These are phyloP conservation scores for Linnemannia zychae DNA, from an alignment of 192 early-diverging fungal species.

Conservation along the genomic window DNA sequence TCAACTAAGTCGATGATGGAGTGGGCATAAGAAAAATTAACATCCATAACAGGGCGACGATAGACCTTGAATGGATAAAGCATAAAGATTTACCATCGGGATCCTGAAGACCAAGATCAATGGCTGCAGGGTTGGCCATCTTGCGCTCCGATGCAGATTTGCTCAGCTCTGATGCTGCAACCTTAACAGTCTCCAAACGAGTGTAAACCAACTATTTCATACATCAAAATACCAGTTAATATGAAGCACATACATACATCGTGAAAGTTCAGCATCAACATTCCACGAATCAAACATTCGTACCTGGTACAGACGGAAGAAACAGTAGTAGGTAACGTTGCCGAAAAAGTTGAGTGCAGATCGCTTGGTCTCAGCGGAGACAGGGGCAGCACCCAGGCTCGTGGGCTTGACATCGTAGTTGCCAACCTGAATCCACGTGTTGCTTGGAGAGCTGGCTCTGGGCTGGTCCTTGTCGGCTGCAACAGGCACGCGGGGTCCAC, in stretches of 20 bases:
- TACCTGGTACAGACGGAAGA: constrained; percentile 90
- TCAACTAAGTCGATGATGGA: constrained; percentile 18
- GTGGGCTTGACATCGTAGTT: constrained; percentile 58
- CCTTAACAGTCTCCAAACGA: constrained; percentile 84
- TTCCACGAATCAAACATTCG: not conserved
- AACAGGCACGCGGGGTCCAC: constrained; percentile 50
- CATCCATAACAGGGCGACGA: not conserved
- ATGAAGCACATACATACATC: not conserved
- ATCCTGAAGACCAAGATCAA: constrained; percentile 68
- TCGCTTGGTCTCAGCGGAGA: constrained; percentile 42
- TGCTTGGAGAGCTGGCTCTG: constrained; percentile 38
- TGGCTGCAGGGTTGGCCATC: constrained; percentile 71
- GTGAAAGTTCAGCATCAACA: not conserved
- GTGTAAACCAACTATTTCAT: constrained; percentile 84
- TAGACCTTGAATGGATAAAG: not conserved
- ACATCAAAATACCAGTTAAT: not conserved
- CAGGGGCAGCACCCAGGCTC: constrained; percentile 44
- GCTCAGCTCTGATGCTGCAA: constrained; percentile 72
- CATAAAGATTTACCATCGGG: constrained; percentile 60
- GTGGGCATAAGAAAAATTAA: not conserved
- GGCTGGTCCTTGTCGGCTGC: constrained; percentile 46
- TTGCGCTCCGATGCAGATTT: constrained; percentile 65
- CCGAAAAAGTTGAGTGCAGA: constrained; percentile 81
- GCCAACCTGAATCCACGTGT: constrained; percentile 55
- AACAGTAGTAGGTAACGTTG: constrained; percentile 89